phyloP scores from a whole-genome alignment of 129 eudicot species.

The Flaveria robusta region DNA sequence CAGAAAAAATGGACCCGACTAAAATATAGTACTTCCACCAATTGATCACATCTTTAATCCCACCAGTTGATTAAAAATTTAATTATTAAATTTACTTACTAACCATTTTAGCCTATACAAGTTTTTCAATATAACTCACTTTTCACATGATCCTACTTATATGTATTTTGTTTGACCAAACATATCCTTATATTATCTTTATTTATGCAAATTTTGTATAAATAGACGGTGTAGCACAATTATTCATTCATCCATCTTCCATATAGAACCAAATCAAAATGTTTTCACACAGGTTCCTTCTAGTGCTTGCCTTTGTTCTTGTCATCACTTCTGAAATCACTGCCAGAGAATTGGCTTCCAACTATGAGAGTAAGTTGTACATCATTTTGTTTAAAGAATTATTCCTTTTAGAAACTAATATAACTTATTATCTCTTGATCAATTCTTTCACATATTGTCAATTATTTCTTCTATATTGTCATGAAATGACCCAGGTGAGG shows the following conservation, averaged over 20 bases:
- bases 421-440: not conserved
- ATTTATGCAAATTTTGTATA: not conserved
- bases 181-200: too few species aligned
- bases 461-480: not conserved
- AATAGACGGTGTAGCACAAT: not conserved
- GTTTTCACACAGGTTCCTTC: not conserved
- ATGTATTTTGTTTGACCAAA: too few species aligned
- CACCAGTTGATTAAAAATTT: too few species aligned
- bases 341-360: not conserved
- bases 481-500: not conserved
- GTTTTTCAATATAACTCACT: too few species aligned
- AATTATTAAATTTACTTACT: too few species aligned
- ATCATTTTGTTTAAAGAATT: not conserved
- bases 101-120: too few species aligned
- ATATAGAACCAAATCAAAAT: not conserved
- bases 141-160: too few species aligned
- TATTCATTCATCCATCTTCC: not conserved
- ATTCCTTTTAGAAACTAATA: not conserved
- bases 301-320: not conserved
- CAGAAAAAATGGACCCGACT: too few species aligned
- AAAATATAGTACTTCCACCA: too few species aligned
- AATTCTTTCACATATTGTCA: not conserved
- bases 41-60: too few species aligned
- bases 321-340: not conserved
- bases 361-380: not conserved